Percentiles rank a stretch among this genome's conserved stretches.
phyloP scores from a whole-genome alignment of 352 stramenopile species.

The Phytophthora citrophthora region DNA sequence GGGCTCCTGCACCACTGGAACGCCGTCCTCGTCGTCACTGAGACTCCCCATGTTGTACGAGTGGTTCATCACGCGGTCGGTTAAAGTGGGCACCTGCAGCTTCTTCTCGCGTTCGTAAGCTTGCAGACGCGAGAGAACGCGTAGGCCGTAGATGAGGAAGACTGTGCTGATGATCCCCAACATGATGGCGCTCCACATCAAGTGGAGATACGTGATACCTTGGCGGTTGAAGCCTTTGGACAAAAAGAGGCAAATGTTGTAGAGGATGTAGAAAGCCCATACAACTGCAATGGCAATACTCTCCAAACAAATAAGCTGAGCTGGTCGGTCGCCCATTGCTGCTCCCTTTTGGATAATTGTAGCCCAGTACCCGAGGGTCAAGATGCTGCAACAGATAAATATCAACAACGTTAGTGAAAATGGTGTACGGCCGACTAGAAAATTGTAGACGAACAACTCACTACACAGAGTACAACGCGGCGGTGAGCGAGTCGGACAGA shows the following conservation, averaged over 20 bases:
- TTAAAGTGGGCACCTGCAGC: conserved; percentile 23
- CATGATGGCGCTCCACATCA: conserved; percentile 42
- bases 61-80: conserved; percentile 38
- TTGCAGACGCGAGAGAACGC: conserved; percentile 38
- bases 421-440: neutral
- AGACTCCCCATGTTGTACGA: conserved; percentile 38
- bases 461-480: conserved; percentile 53
- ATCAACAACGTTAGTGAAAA: conserved; percentile 4
- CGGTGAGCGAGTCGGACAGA: conserved; percentile 48
- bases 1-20: conserved; percentile 33
- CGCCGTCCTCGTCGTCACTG: conserved; percentile 36
- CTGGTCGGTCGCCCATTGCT: conserved; percentile 23
- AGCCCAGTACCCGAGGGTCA: conserved; percentile 47
- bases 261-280: conserved; percentile 49
- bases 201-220: conserved; percentile 38
- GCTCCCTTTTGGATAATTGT: conserved; percentile 44
- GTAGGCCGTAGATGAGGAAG: conserved; percentile 46
- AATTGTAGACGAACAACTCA: conserved; percentile 29
- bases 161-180: conserved; percentile 44
- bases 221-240: conserved; percentile 46
- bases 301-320: conserved; percentile 37
- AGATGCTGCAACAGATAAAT: conserved; percentile 29
- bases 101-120: conserved; percentile 33
- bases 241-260: conserved; percentile 41
- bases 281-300: conserved; percentile 33